These are phyloP conservation scores for Leucaena leucocephala DNA, from an alignment of 306 rosid genomes.

Conservation along the genomic window DNA sequence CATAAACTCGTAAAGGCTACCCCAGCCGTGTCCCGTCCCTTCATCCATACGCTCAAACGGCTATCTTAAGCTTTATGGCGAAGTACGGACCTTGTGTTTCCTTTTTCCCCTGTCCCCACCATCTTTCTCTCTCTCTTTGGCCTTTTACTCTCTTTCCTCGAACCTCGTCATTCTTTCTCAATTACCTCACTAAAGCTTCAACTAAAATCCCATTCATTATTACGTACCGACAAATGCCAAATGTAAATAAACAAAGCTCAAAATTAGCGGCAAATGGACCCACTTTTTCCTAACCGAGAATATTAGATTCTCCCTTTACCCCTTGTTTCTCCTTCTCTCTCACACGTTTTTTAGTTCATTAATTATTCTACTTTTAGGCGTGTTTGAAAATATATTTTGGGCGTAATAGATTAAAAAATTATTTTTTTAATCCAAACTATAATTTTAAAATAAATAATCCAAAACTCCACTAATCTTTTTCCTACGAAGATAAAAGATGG, in stretches of 20 bases:
- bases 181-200: background rate
- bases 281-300: background rate
- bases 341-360: background rate
- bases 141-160: background rate
- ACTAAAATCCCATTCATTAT: background rate
- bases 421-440: no score
- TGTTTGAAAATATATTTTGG: no score
- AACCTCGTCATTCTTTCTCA: background rate
- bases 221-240: background rate
- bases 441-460: no score
- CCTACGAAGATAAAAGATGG: background rate
- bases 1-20: background rate
- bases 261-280: background rate
- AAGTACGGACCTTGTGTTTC: background rate
- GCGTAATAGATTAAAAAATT: no score
- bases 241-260: background rate
- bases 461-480: background rate
- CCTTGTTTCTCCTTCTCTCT: background rate
- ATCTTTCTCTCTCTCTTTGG: background rate
- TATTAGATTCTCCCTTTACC: constrained; percentile 12
- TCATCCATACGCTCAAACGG: constrained; percentile 29
- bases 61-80: constrained; percentile 20
- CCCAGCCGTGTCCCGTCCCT: background rate
- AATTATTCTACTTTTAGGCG: background rate
- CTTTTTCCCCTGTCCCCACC: constrained; percentile 27